phyloP scores from a whole-genome alignment of 176 grass and related monocot genomes.

The Hyparrhenia diplandra region DNA sequence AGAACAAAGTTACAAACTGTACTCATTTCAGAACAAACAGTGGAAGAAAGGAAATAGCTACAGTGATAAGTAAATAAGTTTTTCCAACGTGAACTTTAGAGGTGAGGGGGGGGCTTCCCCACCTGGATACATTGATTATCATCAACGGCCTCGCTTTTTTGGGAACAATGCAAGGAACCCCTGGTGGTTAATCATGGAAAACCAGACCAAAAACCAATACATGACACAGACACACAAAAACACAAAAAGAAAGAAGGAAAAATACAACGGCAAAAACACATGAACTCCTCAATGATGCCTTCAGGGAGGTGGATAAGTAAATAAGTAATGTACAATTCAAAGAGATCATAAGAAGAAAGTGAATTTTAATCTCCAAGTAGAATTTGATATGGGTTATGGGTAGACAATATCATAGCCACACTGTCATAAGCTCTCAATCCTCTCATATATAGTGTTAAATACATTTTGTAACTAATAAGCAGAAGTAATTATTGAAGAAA shows the following conservation, averaged over 20 bases:
- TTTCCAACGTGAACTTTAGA: too few relatives aligned
- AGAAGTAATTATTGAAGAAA: background rate
- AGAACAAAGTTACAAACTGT: background rate
- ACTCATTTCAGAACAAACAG: background rate
- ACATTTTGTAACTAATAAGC: background rate
- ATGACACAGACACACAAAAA: too few relatives aligned
- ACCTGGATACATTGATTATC: too few relatives aligned
- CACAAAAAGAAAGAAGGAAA: too few relatives aligned
- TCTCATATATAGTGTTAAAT: background rate
- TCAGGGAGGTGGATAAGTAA: too few relatives aligned
- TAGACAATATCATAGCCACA: background rate
- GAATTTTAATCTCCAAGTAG: background rate
- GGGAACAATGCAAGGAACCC: too few relatives aligned
- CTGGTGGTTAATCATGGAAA: too few relatives aligned
- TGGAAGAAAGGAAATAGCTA: slow-evolving; percentile 18
- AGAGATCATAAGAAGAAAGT: background rate
- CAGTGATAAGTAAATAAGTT: background rate
- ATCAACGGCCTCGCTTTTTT: too few relatives aligned
- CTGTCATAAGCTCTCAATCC: background rate
- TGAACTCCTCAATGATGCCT: too few relatives aligned
- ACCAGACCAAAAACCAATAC: too few relatives aligned
- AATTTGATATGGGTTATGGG: background rate
- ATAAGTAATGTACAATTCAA: background rate
- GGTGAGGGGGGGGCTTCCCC: too few relatives aligned
- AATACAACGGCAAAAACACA: too few relatives aligned